Evolutionary conservation across 257 asterid genomes (phyloP), one percentile per base, ranked within the genome.

Genomic region (Coffea canephora): DNA sequence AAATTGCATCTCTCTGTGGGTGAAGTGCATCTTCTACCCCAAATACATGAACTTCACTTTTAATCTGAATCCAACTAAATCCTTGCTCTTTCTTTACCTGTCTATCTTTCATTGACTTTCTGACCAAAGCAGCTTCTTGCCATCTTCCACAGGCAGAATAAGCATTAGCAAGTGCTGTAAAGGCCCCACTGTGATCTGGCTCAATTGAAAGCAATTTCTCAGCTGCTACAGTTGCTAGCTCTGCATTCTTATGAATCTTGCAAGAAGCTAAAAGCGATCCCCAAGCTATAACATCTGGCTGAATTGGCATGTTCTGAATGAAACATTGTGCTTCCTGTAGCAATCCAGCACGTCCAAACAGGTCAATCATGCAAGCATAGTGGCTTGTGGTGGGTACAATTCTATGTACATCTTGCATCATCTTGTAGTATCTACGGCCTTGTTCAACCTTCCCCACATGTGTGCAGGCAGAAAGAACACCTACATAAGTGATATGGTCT

Each of bases 81-180:
- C 99, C 97, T 85, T 93, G 96, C 55, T 93, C 98, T 88, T 95
- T 95, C 92, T 88, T 95, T 75, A 95, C 97, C 68, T 88, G 86
- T 74, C 89, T 93, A 78, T 91, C 91, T 84, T 91, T 92, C 98
- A 94, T 94, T 52, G 87, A 88, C 83, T 91, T 93, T 85, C 99
- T 87, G 21, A 91, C 84, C 66, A 62, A 82, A 49, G 97, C 97
- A 25, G 99, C 99, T 79, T 93, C 95, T 10, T 83, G 85, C 98
- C 98, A 93, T 87, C 88, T 93, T 45, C 93, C 93, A 81, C 97
- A 89, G 79, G 91, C 89, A 43, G 97, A 88, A 75, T 91, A 95
- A 36, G 91, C 91, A 45, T 92, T 95, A 19, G 97, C 97, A 64
- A 95, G 97, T 11, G 94, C 88, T 10, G 99, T 89, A 81, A 92